Base-by-base conservation (phyloP, 352 stramenopile genomes). In the Globisporangium ultimum region DNA sequence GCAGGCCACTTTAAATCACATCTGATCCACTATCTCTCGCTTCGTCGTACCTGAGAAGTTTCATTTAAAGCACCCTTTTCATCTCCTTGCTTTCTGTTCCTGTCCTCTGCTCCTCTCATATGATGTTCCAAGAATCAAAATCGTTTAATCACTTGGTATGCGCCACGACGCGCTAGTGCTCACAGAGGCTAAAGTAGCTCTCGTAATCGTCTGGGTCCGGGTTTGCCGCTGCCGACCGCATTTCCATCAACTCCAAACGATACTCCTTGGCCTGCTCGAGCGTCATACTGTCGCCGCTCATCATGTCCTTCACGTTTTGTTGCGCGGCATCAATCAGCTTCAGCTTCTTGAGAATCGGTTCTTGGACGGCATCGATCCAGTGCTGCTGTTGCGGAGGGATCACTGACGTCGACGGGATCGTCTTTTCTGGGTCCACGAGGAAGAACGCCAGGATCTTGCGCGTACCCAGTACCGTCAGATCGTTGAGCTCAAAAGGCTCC, bases 381-480 rank as follows among this genome's bases (percentile, higher is more conserved):
- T 66, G 38, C 6, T 64, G 24, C 47, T 86, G 73, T 47, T 84
- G 74, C 3, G 69, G 71, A 24, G 71, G 62, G 2, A 87, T 75
- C 13, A 68, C 55, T 0, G 60, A 58, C 1, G 67, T 82, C 32
- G 71, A 84, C 17, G 66, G 59, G 17, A 79, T 65, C 8, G 51
- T 24, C 6, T 50, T 58, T 2, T 61, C 41, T 7, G 69, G 74
- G 21, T 87, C 64, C 17, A 87, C 45, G 10, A 84, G 54, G 45
- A 87, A 84, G 48, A 84, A 78, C 14, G 59, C 70, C 17, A 80
- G 21, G 61, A 84, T 83, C 47, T 80, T 82, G 43, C 71, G 71
- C 12, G 58, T 42, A n/a, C 74, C 74, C 10, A 66, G 60, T 40
- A 67, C 61, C 9, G 43, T 69, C 13, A 52, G 21, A 51, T 79